phyloP scores from a whole-genome alignment of 2,329 filamentous ascomycete genomes.

The Botrytis porri region DNA sequence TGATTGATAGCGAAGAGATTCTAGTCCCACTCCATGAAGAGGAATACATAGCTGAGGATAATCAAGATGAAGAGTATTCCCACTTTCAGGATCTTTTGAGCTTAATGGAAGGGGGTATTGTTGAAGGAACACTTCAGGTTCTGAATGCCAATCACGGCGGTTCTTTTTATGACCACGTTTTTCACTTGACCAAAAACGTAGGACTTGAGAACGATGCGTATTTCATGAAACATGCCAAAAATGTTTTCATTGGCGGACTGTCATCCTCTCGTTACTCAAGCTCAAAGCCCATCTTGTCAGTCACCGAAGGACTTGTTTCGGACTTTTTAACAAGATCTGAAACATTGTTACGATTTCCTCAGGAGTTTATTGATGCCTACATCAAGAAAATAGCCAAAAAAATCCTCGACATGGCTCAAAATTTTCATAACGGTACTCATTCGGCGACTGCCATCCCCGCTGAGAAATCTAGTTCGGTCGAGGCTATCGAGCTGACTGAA shows the following conservation, averaged over 20 bases:
- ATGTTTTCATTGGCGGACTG: slow-evolving; percentile 16
- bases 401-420: slow-evolving; percentile 18
- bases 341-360: slow-evolving; percentile 10
- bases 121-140: slow-evolving; percentile 10
- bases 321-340: slow-evolving; percentile 9
- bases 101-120: slow-evolving; percentile 5
- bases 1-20: slow-evolving; percentile 5
- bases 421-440: neutral
- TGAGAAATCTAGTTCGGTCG: neutral
- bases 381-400: slow-evolving; percentile 16
- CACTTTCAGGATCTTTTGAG: slow-evolving; percentile 19
- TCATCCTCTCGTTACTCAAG: slow-evolving; percentile 19
- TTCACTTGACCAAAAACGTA: neutral
- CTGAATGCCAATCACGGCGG: slow-evolving; percentile 8
- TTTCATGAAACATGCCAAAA: slow-evolving; percentile 19
- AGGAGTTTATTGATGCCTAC: neutral
- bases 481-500: neutral
- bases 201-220: slow-evolving; percentile 13
- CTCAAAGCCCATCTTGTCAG: neutral
- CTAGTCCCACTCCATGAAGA: slow-evolving; percentile 21
- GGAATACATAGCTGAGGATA: neutral
- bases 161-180: slow-evolving; percentile 20
- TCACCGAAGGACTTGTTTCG: slow-evolving; percentile 13
- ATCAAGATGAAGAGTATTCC: neutral
- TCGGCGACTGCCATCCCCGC: neutral